Conservation (phyloP, 306 rosid species). For the Vigna angularis region DNA sequence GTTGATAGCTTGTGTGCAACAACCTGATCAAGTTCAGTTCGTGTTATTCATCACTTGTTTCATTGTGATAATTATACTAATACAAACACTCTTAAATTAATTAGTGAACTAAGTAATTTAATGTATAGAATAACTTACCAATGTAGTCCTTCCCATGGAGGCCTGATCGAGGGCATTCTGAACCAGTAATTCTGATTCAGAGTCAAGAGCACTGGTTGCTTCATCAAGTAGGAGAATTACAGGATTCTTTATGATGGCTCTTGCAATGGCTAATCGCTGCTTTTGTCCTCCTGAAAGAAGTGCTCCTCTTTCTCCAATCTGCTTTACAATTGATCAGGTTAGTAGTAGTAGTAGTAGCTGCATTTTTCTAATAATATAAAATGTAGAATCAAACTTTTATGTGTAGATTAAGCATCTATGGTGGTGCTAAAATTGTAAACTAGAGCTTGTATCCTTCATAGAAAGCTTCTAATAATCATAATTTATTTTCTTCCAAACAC, state of each 20-base stretch:
- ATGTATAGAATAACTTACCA: conserved; percentile 51
- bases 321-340: conserved; percentile 33
- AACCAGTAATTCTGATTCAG: conserved; percentile 85
- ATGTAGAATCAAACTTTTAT: not conserved
- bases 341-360: not conserved
- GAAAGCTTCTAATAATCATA: not conserved
- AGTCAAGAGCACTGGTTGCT: conserved; percentile 98
- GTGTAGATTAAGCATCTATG: not conserved
- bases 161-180: conserved; percentile 98
- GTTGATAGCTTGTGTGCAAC: conserved; percentile 97
- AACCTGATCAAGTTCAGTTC: conserved; percentile 61
- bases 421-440: not conserved
- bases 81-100: not conserved
- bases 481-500: not conserved
- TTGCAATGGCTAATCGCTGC: conserved; percentile 93
- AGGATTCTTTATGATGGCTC: conserved; percentile 93
- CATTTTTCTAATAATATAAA: not conserved
- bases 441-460: not conserved
- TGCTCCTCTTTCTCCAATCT: conserved; percentile 94
- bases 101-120: no score
- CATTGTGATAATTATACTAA: not conserved
- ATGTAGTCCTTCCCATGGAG: conserved; percentile 93
- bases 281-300: conserved; percentile 95
- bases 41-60: not conserved
- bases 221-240: conserved; percentile 91